Evolutionary conservation across 345 rosid species (phyloP), one percentile per base, ranked within the genome.

Genomic region (Triadica sebifera): DNA sequence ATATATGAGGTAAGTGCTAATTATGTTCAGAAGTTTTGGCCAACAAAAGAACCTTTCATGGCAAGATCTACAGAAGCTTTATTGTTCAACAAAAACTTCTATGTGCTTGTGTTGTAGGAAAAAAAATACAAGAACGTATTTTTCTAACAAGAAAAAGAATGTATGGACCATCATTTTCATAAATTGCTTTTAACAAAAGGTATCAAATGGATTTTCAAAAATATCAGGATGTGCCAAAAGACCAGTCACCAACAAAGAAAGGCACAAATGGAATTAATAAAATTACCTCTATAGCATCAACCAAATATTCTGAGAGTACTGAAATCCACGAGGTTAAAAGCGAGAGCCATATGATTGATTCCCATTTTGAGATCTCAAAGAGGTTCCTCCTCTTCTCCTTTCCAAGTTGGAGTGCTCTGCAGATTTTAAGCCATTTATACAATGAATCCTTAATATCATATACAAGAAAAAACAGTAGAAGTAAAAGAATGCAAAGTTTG

Each of bases 221-320:
- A 17, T 52, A 52, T 3, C 12, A 29, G 17, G 34, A 73, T 52
- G 41, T 3, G 13, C 12, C 52, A 20, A 43, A 69, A 50, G 17
- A 53, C 15, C 20, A 29, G 15, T 9, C 34, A 22, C 9, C 20
- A 34, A 49, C 24, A 39, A 65, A 65, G 22, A 65, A 39, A 9
- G 20, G 24, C n/a, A 55, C 43, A 17, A 41, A 39, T 15, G 50
- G 29, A 46, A 13, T 6, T 53, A 22, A 19, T 3, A 22, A 61
- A 56, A 29, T 46, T 80, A 87, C 90, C 90, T 83, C 75, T 62
- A 87, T 83, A 29, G 86, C 83, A 76, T 76, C 83, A 5, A 87
- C 85, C 15, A 87, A 77, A 72, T 71, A 85, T 69, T 79, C 86
- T 34, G 90, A 87, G 72, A 87, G 73, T 65, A 87, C 13, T 20